These are phyloP conservation scores for Psilocybe cyanescens DNA, from an alignment of 768 basidiomycete genomes.

Conservation along the genomic window DNA sequence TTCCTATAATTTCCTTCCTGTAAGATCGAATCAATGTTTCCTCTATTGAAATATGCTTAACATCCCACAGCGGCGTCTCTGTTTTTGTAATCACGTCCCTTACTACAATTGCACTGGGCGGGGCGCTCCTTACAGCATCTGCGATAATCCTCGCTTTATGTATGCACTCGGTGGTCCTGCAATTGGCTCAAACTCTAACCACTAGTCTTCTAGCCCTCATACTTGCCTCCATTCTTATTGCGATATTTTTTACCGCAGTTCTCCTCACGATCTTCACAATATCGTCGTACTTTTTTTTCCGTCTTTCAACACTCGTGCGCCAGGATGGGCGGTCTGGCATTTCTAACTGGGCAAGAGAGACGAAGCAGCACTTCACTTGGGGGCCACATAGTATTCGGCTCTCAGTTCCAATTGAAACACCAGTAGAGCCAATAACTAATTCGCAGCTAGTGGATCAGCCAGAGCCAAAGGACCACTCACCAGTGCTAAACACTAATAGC, in stretches of 20 bases:
- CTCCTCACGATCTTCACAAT: constrained; percentile 24
- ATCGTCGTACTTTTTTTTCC: constrained; percentile 23
- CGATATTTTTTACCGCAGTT: constrained; percentile 23
- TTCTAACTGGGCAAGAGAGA: constrained; percentile 22
- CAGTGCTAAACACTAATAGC: no score
- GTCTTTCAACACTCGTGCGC: constrained; percentile 21
- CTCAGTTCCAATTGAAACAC: no score
- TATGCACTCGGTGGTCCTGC: constrained; percentile 10
- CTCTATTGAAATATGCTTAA: background rate
- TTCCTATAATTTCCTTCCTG: constrained; percentile 27
- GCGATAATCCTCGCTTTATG: constrained; percentile 22
- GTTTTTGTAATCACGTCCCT: constrained; percentile 20
- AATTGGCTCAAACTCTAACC: background rate
- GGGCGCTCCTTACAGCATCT: constrained; percentile 20
- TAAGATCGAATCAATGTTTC: constrained; percentile 7
- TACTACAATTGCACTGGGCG: constrained; percentile 17
- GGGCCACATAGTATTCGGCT: no score
- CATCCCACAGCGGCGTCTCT: constrained; percentile 16
- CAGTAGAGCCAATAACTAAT: no score
- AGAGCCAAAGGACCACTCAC: no score
- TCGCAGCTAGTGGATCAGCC: no score
- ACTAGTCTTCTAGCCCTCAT: constrained; percentile 17
- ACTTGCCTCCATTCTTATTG: constrained; percentile 23
- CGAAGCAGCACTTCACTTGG: constrained; percentile 13
- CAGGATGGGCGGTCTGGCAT: constrained; percentile 25